Base-by-base conservation (phyloP, 75 land plant species). In the Pinus albicaulis region DNA sequence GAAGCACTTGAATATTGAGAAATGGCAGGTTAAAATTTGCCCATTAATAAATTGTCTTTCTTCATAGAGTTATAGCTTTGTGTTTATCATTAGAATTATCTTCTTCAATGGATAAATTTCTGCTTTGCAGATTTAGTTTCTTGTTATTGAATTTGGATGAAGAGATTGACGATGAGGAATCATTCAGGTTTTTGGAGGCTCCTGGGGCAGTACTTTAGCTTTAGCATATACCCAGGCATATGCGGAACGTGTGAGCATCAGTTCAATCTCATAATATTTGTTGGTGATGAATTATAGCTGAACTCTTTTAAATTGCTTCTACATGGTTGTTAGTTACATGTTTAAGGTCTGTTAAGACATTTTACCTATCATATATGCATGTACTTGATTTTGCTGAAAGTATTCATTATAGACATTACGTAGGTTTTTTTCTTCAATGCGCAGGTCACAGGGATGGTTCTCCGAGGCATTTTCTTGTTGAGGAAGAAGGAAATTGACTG, bases 401-500 rank as follows among this genome's bases (percentile, higher is more conserved):
- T 34, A 31, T 64, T 20, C 16, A 64, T 24, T 36, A 57, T 22
- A 11, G 15, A 56, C 57, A 12, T 55, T 22, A 15, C 23, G 17
- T 5, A 31, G 23, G 56, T 28, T 59, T 31, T 17, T 59, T 73
- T 70, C 5, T 59, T 17, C 3, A 4, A 14, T 25, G 73, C 66
- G 34, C 62, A 91, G 92, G 91, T 91, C 55, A 88, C 93, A 79
- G 99, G 92, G 55, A 63, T 98, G 57, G 81, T 98, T 52, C 85
- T 98, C 53, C 89, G 99, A 85, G 99, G 99, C 28, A 97, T 98
- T 15, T 98, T 94, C 76, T 72, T 98, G 71, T 71, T 98, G 76
- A 86, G 99, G 16, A 94, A 96, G 72, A 91, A 92, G 79, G 99
- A 98, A 77, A 80, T 98, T 76, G 99, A 95, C 59, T 98, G 99